Evolutionary conservation across 2,329 filamentous ascomycete species (phyloP).

Genomic region (Trichoderma asperellum): DNA sequence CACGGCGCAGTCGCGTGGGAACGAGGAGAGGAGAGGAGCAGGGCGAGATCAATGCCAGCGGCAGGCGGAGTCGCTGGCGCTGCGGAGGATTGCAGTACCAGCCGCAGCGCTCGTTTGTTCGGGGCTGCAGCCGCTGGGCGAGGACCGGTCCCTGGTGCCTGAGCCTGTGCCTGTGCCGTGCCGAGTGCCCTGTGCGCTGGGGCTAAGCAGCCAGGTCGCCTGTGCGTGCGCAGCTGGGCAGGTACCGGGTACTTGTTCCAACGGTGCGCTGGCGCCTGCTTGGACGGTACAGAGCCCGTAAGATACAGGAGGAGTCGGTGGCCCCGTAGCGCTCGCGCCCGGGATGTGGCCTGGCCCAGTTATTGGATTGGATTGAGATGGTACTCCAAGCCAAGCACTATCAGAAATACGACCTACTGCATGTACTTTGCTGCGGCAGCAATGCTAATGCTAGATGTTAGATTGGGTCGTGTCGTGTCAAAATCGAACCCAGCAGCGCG

Average conservation of each 20-base stretch:
- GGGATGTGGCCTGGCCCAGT: conserved; percentile 7
- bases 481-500: conserved; percentile 4
- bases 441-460: not conserved
- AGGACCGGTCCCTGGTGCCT: conserved; percentile 5
- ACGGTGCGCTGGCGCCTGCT: not conserved
- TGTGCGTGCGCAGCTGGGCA: not conserved
- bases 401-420: not conserved
- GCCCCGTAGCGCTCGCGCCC: conserved; percentile 21
- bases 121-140: not conserved
- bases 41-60: conserved; percentile 1
- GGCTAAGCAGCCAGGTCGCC: not conserved
- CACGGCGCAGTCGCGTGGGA: not conserved
- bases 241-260: not conserved
- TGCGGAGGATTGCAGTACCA: not conserved
- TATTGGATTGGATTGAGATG: not conserved
- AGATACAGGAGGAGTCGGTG: conserved; percentile 16
- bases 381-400: not conserved
- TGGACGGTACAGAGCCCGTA: not conserved
- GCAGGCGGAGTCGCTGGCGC: not conserved
- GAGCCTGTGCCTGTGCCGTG: conserved; percentile 15
- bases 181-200: conserved; percentile 2
- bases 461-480: not conserved
- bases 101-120: not conserved
- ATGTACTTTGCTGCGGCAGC: not conserved
- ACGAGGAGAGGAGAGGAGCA: conserved; percentile 3